Percentiles rank a stretch among this genome's conserved stretches.
phyloP scores from a whole-genome alignment of 345 rosid species.

The Trapa incisa region DNA sequence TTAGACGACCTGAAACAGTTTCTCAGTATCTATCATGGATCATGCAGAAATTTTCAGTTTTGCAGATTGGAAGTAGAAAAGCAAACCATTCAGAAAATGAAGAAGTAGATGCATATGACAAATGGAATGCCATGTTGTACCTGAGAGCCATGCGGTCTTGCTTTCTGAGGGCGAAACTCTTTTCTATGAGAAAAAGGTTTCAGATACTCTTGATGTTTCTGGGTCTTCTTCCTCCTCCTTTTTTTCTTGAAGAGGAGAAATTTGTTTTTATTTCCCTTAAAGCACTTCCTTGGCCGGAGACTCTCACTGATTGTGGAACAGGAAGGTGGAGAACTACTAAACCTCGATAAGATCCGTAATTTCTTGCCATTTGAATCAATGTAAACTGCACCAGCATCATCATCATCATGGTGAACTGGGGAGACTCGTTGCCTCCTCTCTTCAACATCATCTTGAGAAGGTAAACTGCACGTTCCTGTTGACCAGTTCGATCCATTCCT shows the following conservation, averaged over 20 bases:
- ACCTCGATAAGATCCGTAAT: conserved; percentile 69
- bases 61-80: neutral
- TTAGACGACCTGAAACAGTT: too few relatives aligned
- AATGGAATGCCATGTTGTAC: conserved; percentile 21
- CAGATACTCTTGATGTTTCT: conserved; percentile 38
- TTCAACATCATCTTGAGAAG: conserved; percentile 22
- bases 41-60: too few relatives aligned
- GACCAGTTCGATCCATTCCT: conserved; percentile 78
- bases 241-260: conserved; percentile 28
- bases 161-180: conserved; percentile 26
- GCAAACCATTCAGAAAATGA: neutral
- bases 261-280: conserved; percentile 30
- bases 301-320: conserved; percentile 19
- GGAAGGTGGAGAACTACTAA: conserved; percentile 17
- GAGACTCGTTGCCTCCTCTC: conserved; percentile 27
- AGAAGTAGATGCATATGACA: conserved; percentile 3
- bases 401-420: conserved; percentile 24
- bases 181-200: conserved; percentile 48
- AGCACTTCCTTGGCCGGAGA: conserved; percentile 24
- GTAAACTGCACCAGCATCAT: conserved; percentile 69
- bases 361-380: conserved; percentile 80
- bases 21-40: too few relatives aligned
- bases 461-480: conserved; percentile 24
- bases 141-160: conserved; percentile 20
- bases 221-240: conserved; percentile 20